A percentile compares a stretch with the other conserved stretches of the same genome.
phyloP scores from a whole-genome alignment of 257 asterid genomes.

The Voacanga thouarsii region DNA sequence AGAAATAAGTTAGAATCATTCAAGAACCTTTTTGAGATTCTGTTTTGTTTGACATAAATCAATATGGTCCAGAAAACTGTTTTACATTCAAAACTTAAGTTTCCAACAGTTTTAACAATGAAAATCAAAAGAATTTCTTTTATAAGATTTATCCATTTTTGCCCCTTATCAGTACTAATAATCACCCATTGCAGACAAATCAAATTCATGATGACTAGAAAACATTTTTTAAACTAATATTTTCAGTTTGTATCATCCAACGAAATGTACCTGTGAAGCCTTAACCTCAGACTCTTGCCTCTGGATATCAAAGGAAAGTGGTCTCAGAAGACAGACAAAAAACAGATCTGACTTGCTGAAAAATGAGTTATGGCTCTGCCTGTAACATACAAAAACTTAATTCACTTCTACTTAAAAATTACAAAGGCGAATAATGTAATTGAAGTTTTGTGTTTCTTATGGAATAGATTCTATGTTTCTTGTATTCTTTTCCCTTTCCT shows the following conservation, averaged over 20 bases:
- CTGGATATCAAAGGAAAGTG: constrained; percentile 57
- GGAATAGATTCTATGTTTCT: neutral
- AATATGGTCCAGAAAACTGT: neutral
- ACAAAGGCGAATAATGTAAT: neutral
- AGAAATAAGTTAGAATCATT: too few relatives aligned
- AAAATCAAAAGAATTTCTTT: neutral
- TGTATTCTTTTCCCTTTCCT: neutral
- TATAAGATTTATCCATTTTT: neutral
- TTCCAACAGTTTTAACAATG: neutral
- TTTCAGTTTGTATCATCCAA: neutral
- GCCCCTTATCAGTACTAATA: neutral
- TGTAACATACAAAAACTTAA: constrained; percentile 25
- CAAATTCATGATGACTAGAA: neutral
- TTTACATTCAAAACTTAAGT: neutral
- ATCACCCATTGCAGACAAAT: neutral
- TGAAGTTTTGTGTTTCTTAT: neutral
- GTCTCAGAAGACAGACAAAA: constrained; percentile 78
- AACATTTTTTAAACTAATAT: neutral
- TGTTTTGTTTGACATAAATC: neutral
- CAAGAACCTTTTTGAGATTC: too few relatives aligned
- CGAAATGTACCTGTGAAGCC: constrained; percentile 69
- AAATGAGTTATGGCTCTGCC: constrained; percentile 77
- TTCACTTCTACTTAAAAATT: neutral
- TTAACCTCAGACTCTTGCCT: constrained; percentile 76
- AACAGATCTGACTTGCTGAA: constrained; percentile 81